phyloP scores from a whole-genome alignment of 768 basidiomycete genomes.

The Lentinula detonsa region DNA sequence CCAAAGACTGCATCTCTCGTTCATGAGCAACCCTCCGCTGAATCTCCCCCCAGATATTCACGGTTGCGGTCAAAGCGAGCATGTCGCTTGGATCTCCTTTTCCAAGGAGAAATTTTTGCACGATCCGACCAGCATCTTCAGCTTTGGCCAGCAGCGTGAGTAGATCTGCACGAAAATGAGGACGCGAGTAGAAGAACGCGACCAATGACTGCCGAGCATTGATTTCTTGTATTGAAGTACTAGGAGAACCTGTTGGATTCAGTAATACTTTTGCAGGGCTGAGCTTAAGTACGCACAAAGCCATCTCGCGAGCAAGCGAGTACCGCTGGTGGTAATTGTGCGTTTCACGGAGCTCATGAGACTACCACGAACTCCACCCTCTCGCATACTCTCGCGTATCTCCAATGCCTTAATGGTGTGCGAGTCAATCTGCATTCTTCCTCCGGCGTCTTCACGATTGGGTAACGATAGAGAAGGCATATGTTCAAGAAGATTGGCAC shows the following conservation, averaged over 20 bases:
- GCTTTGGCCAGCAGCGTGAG: constrained; percentile 44
- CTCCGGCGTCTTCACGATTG: constrained; percentile 43
- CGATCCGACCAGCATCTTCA: constrained; percentile 69
- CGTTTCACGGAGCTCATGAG: constrained; percentile 70
- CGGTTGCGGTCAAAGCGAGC: constrained; percentile 54
- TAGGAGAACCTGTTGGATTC: constrained; percentile 63
- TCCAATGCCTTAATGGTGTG: constrained; percentile 89
- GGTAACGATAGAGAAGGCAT: constrained; percentile 64
- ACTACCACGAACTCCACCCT: constrained; percentile 70
- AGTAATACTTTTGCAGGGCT: constrained; percentile 28
- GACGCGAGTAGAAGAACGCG: constrained; percentile 55
- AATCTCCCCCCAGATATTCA: constrained; percentile 54
- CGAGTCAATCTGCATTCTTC: constrained; percentile 84
- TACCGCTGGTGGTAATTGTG: constrained; percentile 73
- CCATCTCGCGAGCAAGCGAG: constrained; percentile 69
- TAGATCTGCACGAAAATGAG: constrained; percentile 63
- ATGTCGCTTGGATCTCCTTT: constrained; percentile 66
- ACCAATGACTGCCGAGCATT: constrained; percentile 72
- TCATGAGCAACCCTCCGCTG: constrained; percentile 49
- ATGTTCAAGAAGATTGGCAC: constrained; percentile 65
- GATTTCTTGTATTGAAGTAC: constrained; percentile 69
- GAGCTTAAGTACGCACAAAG: constrained; percentile 49
- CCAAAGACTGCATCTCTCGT: constrained; percentile 40
- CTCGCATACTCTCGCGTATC: constrained; percentile 67
- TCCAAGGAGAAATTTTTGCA: constrained; percentile 70